Evolutionary conservation across 163 green algal genomes (phyloP).

Genomic region (Smithsoniella earleae): DNA sequence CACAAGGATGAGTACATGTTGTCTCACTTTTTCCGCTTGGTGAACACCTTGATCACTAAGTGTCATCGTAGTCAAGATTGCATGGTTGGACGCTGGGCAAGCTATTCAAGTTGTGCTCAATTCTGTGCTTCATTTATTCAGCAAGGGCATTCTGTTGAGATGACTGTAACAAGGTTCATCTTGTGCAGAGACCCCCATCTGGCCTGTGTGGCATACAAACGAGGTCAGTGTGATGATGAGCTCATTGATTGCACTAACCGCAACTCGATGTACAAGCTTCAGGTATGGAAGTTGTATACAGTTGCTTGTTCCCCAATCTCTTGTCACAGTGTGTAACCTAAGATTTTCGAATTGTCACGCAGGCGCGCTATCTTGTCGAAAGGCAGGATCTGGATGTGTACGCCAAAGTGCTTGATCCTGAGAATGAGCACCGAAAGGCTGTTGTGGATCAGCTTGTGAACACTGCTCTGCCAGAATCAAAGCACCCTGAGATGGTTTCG

Average conservation of each 20-base stretch:
- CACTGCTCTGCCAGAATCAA: slow-evolving; percentile 92
- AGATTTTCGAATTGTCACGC: not conserved
- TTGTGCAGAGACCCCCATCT: slow-evolving; percentile 74
- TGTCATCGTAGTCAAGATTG: too few relatives aligned
- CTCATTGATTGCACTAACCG: slow-evolving; percentile 94
- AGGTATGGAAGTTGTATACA: too few relatives aligned
- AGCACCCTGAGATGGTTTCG: slow-evolving; percentile 95
- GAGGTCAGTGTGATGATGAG: slow-evolving; percentile 88
- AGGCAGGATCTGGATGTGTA: slow-evolving; percentile 83
- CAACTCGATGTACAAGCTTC: slow-evolving; percentile 94
- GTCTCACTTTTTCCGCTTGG: too few relatives aligned
- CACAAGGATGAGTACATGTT: too few relatives aligned
- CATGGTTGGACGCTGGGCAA: too few relatives aligned
- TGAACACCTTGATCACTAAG: too few relatives aligned
- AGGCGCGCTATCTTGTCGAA: slow-evolving; percentile 89
- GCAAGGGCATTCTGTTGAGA: too few relatives aligned
- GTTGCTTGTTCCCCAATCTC: too few relatives aligned
- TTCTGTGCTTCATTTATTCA: too few relatives aligned
- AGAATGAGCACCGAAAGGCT: slow-evolving; percentile 40
- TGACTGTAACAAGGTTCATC: not conserved
- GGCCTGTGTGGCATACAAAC: slow-evolving; percentile 93
- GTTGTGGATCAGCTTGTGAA: slow-evolving; percentile 67
- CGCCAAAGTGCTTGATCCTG: slow-evolving; percentile 74
- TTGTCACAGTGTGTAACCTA: not conserved
- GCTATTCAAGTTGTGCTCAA: too few relatives aligned